Evolutionary conservation across 1,139 yeast genomes (phyloP), one percentile per base, ranked within the genome.

Genomic region (Torulaspora pretoriensis): DNA sequence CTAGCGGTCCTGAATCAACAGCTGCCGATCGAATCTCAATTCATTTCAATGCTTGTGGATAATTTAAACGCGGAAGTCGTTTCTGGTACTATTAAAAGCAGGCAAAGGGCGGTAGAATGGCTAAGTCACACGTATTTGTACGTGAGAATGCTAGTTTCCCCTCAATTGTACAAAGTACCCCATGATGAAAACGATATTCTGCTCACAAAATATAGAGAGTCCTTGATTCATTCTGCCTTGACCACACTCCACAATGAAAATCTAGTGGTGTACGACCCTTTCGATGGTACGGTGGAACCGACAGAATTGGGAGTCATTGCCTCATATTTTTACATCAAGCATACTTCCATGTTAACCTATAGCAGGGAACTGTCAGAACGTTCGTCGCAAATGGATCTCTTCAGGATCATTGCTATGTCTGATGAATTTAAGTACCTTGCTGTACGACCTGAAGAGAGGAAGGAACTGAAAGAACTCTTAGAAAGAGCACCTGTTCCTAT

Each of bases 1-100:
- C 72, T 92, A 62, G 95, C 97, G 0, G 75, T 92, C 22, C 71
- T 90, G 54, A 90, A 88, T 62, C 95, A 90, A 53, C 96, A 90
- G 59, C 68, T 90, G 30, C 96, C 97, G 0, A 90, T 92, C 42
- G 97, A 92, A 64, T 87, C 96, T 2, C 96, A 88, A 60, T 66
- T 92, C 49, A 77, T 87, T 70, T 67, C 81, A 19, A 79, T 74
- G 52, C 61, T 92, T 22, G 81, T 83, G 0, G 97, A 89, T 62
- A 76, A 70, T 50, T 57, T 92, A 38, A 92, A 92, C 66, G 97
- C 97, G 0, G 98, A 92, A 63, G 71, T 92, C 38, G 95, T 81
- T 1, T 64, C 79, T 7, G 96, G 96, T 0, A 72, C 82, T 1
- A 75, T 92, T 1, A 68, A 69, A 27, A 66, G 74, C 1, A 63